Conservation (phyloP, 2,329 filamentous ascomycete species). For the Sclerotinia sclerotiorum region DNA sequence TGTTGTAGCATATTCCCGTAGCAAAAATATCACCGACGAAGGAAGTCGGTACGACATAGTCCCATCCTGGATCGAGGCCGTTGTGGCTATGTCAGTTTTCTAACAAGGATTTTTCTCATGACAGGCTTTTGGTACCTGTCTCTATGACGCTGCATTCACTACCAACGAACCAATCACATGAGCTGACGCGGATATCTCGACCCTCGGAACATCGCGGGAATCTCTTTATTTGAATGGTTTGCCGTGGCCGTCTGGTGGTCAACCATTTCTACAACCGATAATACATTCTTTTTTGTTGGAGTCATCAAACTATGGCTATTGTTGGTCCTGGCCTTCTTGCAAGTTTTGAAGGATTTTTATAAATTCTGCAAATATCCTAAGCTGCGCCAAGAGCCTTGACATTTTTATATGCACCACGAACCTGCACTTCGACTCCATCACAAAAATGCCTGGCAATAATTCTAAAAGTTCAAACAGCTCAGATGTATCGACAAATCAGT, state of each 20-base stretch:
- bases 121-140: background rate
- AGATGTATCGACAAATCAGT: background rate
- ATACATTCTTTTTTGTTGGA: background rate
- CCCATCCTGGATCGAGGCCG: background rate
- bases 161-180: slow-evolving; percentile 8
- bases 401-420: background rate
- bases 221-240: background rate
- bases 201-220: background rate
- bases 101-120: background rate
- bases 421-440: background rate
- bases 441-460: slow-evolving; percentile 1
- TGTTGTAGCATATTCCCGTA: no score
- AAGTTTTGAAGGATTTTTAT: background rate
- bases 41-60: background rate
- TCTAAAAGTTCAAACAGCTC: background rate
- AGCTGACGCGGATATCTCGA: background rate
- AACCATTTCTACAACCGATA: background rate
- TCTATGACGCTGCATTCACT: background rate
- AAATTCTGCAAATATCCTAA: background rate
- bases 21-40: no score
- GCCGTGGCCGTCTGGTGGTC: background rate
- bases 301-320: background rate
- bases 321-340: background rate
- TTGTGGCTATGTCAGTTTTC: slow-evolving; percentile 5
- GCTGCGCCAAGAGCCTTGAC: background rate